Percentiles rank a stretch among this genome's conserved stretches.
phyloP scores from a whole-genome alignment of 2,329 filamentous ascomycete species.

The Sporothrix inflata region DNA sequence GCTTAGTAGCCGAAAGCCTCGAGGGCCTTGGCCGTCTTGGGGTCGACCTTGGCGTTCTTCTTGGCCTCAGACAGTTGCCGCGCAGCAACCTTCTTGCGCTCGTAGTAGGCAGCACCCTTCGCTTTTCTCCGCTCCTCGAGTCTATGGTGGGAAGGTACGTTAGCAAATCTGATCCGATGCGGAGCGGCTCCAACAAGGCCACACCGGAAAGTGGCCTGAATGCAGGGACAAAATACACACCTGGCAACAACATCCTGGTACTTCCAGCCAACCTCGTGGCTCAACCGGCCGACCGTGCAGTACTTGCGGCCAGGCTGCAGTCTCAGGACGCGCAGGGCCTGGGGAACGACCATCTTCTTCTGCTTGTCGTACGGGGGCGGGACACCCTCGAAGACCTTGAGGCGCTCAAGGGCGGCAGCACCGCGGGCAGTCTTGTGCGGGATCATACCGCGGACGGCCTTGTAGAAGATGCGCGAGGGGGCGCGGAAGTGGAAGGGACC shows the following conservation, averaged over 20 bases:
- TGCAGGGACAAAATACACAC: constrained; percentile 60
- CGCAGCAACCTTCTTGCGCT: constrained; percentile 97
- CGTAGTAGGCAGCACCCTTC: constrained; percentile 99
- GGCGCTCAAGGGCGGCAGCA: constrained; percentile 92
- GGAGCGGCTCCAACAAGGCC: no score
- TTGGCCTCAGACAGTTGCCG: constrained; percentile 90
- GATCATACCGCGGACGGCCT: constrained; percentile 99
- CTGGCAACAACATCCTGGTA: constrained; percentile 99
- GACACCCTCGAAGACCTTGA: constrained; percentile 99
- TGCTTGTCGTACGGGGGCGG: constrained; percentile 99
- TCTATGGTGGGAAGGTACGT: constrained; percentile 53
- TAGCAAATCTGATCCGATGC: not conserved
- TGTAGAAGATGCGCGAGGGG: constrained; percentile 99
- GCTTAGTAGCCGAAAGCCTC: constrained; percentile 87
- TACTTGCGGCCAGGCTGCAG: constrained; percentile 99
- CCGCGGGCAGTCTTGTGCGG: constrained; percentile 99
- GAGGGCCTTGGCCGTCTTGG: constrained; percentile 86
- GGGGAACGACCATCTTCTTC: constrained; percentile 99
- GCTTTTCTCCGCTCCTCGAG: constrained; percentile 99
- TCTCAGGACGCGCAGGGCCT: constrained; percentile 93
- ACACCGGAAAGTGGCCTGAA: not conserved
- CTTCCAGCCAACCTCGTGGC: constrained; percentile 99
- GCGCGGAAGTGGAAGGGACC: constrained; percentile 99
- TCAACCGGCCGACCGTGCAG: constrained; percentile 97
- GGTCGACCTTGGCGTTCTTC: constrained; percentile 86